Conservation (phyloP, 345 rosid genomes). For the Eucalyptus tenuipes region DNA sequence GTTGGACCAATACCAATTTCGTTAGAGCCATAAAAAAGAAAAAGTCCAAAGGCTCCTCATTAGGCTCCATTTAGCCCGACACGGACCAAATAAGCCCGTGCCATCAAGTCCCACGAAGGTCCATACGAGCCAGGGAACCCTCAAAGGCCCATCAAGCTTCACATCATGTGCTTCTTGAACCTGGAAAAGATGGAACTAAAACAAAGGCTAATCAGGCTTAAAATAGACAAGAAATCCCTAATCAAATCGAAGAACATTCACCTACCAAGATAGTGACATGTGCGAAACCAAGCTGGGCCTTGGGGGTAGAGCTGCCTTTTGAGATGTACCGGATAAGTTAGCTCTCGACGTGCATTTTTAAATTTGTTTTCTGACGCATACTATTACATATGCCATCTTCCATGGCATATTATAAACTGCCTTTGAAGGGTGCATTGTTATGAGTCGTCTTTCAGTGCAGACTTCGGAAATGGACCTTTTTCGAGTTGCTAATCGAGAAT, state of each 20-base stretch:
- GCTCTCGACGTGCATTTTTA: background rate
- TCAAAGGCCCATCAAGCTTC: background rate
- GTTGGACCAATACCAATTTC: background rate
- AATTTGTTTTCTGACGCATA: background rate
- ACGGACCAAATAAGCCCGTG: background rate
- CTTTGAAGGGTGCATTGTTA: background rate
- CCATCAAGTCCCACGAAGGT: background rate
- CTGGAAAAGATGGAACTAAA: background rate
- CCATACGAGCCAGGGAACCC: background rate
- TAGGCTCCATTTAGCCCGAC: background rate
- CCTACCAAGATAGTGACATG: background rate
- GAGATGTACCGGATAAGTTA: background rate
- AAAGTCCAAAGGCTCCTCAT: background rate
- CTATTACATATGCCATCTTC: background rate
- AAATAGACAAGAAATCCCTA: background rate
- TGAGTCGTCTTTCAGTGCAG: background rate
- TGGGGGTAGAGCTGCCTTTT: background rate
- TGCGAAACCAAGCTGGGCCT: background rate
- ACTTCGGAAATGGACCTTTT: background rate
- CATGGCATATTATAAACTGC: background rate
- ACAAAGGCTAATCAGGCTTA: background rate
- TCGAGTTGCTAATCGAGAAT: background rate
- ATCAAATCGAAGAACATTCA: background rate
- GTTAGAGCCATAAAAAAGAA: background rate
- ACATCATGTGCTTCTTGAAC: background rate